phyloP scores from a whole-genome alignment of 1,284 basidiomycete genomes.

The Boletus semigastroideus region DNA sequence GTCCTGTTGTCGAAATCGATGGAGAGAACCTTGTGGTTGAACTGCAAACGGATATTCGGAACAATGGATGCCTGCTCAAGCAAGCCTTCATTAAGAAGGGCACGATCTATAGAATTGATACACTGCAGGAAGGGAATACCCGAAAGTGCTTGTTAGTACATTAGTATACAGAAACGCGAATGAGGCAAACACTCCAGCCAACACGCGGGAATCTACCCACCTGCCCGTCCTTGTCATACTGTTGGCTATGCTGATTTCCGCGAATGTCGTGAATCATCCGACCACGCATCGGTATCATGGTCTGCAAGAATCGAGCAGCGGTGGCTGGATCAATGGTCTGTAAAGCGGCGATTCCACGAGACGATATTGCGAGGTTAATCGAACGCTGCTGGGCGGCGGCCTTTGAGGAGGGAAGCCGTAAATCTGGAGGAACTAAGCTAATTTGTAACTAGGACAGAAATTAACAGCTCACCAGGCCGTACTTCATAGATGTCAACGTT shows the following conservation, averaged over 20 bases:
- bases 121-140: conserved; percentile 50
- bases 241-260: conserved; percentile 76
- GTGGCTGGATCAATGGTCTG: conserved; percentile 75
- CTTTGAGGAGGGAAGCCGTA: conserved; percentile 68
- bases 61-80: conserved; percentile 67
- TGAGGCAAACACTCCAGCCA: conserved; percentile 21
- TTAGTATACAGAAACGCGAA: conserved; percentile 24
- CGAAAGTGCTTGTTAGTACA: conserved; percentile 21
- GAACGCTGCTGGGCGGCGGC: conserved; percentile 71
- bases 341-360: conserved; percentile 88
- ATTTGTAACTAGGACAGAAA: conserved; percentile 15
- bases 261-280: conserved; percentile 89
- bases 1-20: conserved; percentile 72
- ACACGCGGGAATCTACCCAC: conserved; percentile 44
- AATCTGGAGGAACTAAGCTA: conserved; percentile 47
- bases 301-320: conserved; percentile 72
- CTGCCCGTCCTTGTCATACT: conserved; percentile 87
- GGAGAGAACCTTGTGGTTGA: conserved; percentile 76
- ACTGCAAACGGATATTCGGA: conserved; percentile 69
- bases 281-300: conserved; percentile 91
- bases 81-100: conserved; percentile 84
- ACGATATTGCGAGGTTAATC: conserved; percentile 96
- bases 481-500: conserved; percentile 87
- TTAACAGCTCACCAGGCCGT: conserved; percentile 66
- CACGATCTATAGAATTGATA: conserved; percentile 92